phyloP scores from a whole-genome alignment of 1,284 basidiomycete genomes.

The Lentinus polychrous region DNA sequence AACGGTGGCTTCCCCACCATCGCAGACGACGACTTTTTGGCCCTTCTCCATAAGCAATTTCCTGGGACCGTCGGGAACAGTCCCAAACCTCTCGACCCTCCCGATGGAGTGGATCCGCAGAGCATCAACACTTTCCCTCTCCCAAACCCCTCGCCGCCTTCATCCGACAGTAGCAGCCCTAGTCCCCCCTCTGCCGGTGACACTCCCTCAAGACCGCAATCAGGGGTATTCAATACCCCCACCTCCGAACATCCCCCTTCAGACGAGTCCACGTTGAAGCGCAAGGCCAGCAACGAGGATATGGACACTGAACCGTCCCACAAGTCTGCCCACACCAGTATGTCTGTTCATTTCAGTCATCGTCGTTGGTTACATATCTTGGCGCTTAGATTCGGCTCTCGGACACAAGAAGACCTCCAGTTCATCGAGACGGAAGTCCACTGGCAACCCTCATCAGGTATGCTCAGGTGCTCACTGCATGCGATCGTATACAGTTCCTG shows the following conservation, averaged over 20 bases:
- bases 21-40: conserved; percentile 71
- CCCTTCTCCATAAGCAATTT: conserved; percentile 71
- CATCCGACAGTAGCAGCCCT: conserved; percentile 59
- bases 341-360: conserved; percentile 19
- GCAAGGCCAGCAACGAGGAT: conserved; percentile 62
- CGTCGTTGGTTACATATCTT: neutral
- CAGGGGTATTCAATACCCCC: conserved; percentile 23
- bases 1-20: conserved; percentile 51
- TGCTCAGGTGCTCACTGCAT: conserved; percentile 2
- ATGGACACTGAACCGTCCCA: conserved; percentile 50
- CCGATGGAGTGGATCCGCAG: conserved; percentile 51
- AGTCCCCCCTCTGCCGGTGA: conserved; percentile 53
- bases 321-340: conserved; percentile 60
- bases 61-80: conserved; percentile 21
- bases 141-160: conserved; percentile 41
- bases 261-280: conserved; percentile 48
- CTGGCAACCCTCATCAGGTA: conserved; percentile 30
- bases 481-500: neutral
- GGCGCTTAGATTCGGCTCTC: conserved; percentile 11
- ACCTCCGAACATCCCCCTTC: conserved; percentile 23
- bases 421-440: conserved; percentile 35
- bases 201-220: conserved; percentile 25
- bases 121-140: conserved; percentile 34
- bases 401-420: conserved; percentile 8
- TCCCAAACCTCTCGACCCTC: conserved; percentile 21